Evolutionary conservation across 768 basidiomycete genomes (phyloP).

Genomic region (Rhizopogon vinicolor): DNA sequence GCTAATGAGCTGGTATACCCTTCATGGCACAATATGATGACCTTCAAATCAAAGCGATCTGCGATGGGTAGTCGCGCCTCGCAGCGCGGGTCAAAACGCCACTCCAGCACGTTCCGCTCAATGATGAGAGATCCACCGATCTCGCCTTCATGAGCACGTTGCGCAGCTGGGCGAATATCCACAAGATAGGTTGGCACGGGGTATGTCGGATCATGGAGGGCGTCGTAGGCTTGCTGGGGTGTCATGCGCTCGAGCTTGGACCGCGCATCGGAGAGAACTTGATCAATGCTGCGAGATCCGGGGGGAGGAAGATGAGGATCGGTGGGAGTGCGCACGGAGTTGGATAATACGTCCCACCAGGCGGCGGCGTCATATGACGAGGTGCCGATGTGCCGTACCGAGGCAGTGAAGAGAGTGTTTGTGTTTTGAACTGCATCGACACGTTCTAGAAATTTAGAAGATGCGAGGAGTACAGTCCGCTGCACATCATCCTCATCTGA

Average conservation of each 20-base stretch:
- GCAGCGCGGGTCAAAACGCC: conserved; percentile 72
- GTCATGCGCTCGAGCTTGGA: conserved; percentile 61
- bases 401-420: conserved; percentile 34
- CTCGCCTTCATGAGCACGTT: conserved; percentile 52
- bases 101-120: conserved; percentile 75
- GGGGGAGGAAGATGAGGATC: conserved; percentile 62
- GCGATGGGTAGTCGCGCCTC: conserved; percentile 57
- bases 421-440: conserved; percentile 36
- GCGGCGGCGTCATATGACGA: conserved; percentile 60
- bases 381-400: conserved; percentile 47
- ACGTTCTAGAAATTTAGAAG: conserved; percentile 67
- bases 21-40: conserved; percentile 74
- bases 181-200: conserved; percentile 67
- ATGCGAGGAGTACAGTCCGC: conserved; percentile 61
- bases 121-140: conserved; percentile 69
- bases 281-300: conserved; percentile 54
- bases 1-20: conserved; percentile 72
- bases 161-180: conserved; percentile 65
- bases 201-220: conserved; percentile 48
- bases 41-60: conserved; percentile 68
- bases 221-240: conserved; percentile 53
- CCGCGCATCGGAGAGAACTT: conserved; percentile 54
- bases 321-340: conserved; percentile 52
- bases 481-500: conserved; percentile 53
- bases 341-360: conserved; percentile 66